Evolutionary conservation across 1,284 basidiomycete genomes (phyloP), one percentile per base, ranked within the genome.

Genomic region (Farysia itapuensis): DNA sequence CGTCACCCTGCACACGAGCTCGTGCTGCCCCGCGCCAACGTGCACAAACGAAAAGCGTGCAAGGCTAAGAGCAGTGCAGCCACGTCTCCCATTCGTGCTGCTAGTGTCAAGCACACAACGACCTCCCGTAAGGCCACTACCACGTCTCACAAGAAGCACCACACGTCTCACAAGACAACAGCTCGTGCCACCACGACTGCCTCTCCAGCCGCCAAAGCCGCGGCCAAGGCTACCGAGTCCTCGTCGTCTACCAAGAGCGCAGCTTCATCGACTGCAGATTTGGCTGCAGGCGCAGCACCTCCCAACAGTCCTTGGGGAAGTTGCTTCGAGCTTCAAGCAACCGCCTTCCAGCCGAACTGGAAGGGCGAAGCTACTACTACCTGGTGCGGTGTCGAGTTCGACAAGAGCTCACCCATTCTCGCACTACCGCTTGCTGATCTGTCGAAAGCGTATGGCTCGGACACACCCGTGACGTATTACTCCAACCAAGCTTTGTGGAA

Each of bases 291-390:
- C 12, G 44, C 49, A 8, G 50, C 49, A 4, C 57, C 57, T 5
- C 57, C 57, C 35, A 60, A 60, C 21, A 48, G 44, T 26, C 57
- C 57, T 5, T 60, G 57, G 57, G 57, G 50, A 9, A 60, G 41
- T 46, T 60, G 49, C 31, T 60, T 60, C 45, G 42, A 52, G 30
- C 57, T 60, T 39, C 48, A 44, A 20, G 57, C 57, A 22, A 57
- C 48, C 36, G 53, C 48, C 18, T 48, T 53, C 43, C 49, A 58
- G 21, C 53, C 61, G 35, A 56, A 65, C 43, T 51, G 58, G 50
- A 65, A 65, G 36, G 49, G 57, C 18, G 51, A 60, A 20, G 61
- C 56, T n/a, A 45, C 50, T 28, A 60, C 57, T 18, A 60, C 57
- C 26, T 60, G 57, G 57, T 60, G 57, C 33, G 57, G 57, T 24